phyloP scores from a whole-genome alignment of 345 rosid genomes.

The Eucalyptus camaldulensis region DNA sequence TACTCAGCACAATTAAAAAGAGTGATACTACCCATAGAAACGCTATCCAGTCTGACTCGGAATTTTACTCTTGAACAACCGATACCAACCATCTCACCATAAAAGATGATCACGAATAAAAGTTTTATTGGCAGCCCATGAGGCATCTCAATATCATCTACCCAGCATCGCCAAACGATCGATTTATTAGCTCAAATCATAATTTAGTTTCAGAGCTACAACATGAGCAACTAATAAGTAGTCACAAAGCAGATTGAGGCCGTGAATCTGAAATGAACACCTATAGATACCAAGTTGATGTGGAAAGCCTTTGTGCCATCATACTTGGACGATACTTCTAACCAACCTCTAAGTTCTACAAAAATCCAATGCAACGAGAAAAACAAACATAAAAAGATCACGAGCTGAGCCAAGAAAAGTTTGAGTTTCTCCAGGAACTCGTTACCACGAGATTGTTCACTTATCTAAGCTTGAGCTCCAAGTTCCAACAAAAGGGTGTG shows the following conservation, averaged over 20 bases:
- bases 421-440: neutral
- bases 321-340: neutral
- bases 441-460: neutral
- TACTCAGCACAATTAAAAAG: neutral
- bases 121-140: neutral
- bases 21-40: neutral
- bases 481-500: conserved; percentile 74
- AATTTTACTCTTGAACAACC: neutral
- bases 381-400: neutral
- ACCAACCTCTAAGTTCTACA: neutral
- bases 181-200: neutral
- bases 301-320: neutral
- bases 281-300: neutral
- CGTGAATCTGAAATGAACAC: neutral
- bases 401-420: neutral
- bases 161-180: neutral
- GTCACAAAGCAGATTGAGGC: neutral
- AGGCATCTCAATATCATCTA: neutral
- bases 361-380: neutral
- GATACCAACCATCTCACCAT: neutral
- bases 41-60: neutral
- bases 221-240: neutral
- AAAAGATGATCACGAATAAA: neutral
- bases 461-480: conserved; percentile 40
- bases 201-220: neutral